Conservation (phyloP, 2,329 filamentous ascomycete genomes). For the Aspergillus ibericus region DNA sequence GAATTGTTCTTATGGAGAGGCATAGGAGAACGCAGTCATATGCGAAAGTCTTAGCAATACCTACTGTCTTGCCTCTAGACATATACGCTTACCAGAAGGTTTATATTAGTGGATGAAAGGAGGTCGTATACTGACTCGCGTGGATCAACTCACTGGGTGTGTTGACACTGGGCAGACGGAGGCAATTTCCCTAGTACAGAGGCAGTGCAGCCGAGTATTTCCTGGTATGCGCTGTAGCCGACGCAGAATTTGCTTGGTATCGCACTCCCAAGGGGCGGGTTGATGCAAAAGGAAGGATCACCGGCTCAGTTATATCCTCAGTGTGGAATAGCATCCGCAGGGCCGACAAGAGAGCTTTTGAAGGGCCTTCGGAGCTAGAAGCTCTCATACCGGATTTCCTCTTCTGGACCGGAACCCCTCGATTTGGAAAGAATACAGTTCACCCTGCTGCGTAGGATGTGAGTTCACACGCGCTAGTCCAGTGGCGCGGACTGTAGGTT, state of each 20-base stretch:
- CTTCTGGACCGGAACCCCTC: neutral
- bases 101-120: too few species aligned
- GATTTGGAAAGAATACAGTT: neutral
- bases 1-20: neutral
- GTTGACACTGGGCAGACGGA: neutral
- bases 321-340: neutral
- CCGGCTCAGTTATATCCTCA: neutral
- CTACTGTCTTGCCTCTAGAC: neutral
- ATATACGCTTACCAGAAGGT: neutral
- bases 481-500: neutral
- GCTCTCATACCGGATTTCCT: neutral
- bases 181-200: neutral
- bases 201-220: neutral
- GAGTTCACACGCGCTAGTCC: neutral
- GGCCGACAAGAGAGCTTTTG: too few species aligned
- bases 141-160: neutral
- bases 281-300: neutral
- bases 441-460: neutral
- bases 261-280: too few species aligned
- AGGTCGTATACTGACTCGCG: neutral
- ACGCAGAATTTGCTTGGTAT: neutral
- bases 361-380: neutral
- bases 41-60: neutral
- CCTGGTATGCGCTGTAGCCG: neutral
- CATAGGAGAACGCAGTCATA: neutral